Conservation (phyloP, 305 asterid genomes). For the Fraxinus sp. region DNA sequence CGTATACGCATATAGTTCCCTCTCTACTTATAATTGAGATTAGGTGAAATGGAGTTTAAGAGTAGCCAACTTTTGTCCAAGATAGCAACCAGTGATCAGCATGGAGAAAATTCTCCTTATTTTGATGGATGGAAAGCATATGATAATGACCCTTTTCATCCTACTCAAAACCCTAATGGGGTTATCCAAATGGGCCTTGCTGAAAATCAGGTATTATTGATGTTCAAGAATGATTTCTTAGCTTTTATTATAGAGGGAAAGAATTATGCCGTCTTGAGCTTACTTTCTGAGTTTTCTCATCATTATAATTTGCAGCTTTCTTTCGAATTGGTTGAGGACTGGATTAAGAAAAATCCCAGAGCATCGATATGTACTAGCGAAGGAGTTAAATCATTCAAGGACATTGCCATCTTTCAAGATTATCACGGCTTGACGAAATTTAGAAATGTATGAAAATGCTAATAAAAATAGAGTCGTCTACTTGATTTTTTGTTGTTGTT, state of each 20-base stretch:
- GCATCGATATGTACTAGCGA: conserved; percentile 68
- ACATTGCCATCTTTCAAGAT: conserved; percentile 65
- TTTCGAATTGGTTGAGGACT: conserved; percentile 47
- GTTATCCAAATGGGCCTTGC: conserved; percentile 93
- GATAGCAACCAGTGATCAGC: conserved; percentile 54
- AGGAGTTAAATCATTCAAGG: conserved; percentile 57
- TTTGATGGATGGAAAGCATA: conserved; percentile 93
- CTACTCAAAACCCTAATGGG: conserved; percentile 48
- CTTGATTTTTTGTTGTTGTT: neutral
- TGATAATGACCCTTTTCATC: conserved; percentile 66
- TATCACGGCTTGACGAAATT: conserved; percentile 81
- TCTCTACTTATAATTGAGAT: neutral
- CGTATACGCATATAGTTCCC: neutral
- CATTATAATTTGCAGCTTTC: conserved; percentile 47
- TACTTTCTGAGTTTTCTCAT: no score
- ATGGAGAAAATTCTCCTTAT: conserved; percentile 78
- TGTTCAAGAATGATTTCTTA: neutral
- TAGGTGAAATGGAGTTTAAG: conserved; percentile 29
- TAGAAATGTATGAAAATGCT: conserved; percentile 40
- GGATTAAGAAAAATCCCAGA: conserved; percentile 58
- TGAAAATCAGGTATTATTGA: conserved; percentile 57
- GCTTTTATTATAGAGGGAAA: no score
- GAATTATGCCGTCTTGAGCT: no score
- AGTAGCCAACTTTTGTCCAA: conserved; percentile 40
- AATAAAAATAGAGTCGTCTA: neutral